Conservation (phyloP, 257 asterid genomes). For the Primulina tabacum region DNA sequence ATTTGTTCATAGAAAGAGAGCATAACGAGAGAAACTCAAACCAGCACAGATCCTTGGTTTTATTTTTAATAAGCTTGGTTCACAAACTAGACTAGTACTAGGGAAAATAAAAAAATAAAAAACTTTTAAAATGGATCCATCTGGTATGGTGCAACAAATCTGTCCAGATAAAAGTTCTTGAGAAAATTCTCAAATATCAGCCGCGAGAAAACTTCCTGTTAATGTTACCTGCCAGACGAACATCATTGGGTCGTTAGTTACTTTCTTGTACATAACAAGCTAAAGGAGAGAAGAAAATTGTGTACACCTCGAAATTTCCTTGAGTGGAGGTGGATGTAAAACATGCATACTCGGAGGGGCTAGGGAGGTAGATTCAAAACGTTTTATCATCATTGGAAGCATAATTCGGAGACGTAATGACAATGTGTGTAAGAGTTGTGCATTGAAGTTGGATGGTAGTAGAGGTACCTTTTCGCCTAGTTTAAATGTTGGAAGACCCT, state of each 20-base stretch:
- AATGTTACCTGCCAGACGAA: constrained; percentile 57
- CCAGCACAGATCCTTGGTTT: neutral
- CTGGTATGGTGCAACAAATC: neutral
- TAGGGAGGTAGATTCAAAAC: neutral
- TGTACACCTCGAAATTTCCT: neutral
- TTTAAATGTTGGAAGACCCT: constrained; percentile 86
- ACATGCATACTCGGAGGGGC: neutral
- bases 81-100: neutral
- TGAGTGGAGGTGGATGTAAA: no score
- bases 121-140: neutral
- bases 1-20: neutral
- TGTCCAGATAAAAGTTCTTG: constrained; percentile 15
- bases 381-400: neutral
- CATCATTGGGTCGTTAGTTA: neutral
- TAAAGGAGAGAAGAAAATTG: neutral
- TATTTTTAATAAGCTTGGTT: no score
- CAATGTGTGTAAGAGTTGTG: neutral
- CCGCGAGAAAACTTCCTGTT: constrained; percentile 64
- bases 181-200: constrained; percentile 47
- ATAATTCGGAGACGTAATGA: neutral
- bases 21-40: neutral
- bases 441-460: neutral
- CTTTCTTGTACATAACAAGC: neutral
- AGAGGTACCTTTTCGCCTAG: constrained; percentile 77
- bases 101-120: neutral